Evolutionary conservation across 1,284 basidiomycete genomes (phyloP).

Genomic region (Cutaneotrichosporon sp.): DNA sequence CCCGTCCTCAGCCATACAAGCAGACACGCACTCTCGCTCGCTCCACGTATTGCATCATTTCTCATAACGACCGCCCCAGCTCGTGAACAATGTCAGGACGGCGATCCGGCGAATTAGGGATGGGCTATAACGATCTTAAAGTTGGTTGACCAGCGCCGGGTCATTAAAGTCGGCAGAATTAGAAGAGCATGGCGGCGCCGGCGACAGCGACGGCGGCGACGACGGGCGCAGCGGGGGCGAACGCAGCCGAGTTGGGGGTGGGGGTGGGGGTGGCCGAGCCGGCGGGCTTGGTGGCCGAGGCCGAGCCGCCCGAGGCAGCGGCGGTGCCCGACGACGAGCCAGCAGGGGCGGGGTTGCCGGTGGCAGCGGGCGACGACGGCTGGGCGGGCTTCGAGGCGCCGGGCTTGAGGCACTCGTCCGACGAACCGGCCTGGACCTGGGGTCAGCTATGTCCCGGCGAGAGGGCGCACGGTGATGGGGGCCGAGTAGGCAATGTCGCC

Average conservation of each 20-base stretch:
- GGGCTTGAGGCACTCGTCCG: slow-evolving; percentile 32
- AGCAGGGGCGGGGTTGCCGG: slow-evolving; percentile 5
- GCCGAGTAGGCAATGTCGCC: slow-evolving; percentile 43
- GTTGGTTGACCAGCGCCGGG: background rate
- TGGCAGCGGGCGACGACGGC: slow-evolving; percentile 14
- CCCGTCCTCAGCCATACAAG: background rate
- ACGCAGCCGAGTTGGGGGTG: slow-evolving; percentile 11
- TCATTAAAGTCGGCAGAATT: slow-evolving; percentile 22
- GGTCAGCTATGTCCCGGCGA: background rate
- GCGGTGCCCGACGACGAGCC: slow-evolving; percentile 16
- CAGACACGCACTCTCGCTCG: background rate
- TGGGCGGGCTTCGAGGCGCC: background rate
- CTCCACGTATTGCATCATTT: slow-evolving; percentile 1
- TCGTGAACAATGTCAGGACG: slow-evolving; percentile 6
- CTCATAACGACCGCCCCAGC: slow-evolving; percentile 1
- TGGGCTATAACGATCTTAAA: background rate
- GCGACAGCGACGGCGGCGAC: slow-evolving; percentile 39
- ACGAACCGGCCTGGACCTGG: slow-evolving; percentile 25
- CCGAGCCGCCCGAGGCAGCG: slow-evolving; percentile 19
- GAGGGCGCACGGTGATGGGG: slow-evolving; percentile 33
- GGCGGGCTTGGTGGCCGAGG: slow-evolving; percentile 27
- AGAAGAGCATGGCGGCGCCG: slow-evolving; percentile 40
- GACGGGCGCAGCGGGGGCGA: slow-evolving; percentile 31
- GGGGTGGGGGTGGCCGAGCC: slow-evolving; percentile 14
- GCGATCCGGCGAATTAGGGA: slow-evolving; percentile 4